Evolutionary conservation across 257 asterid genomes (phyloP), one percentile per base, ranked within the genome.

Genomic region (Anisodus tanguticus): DNA sequence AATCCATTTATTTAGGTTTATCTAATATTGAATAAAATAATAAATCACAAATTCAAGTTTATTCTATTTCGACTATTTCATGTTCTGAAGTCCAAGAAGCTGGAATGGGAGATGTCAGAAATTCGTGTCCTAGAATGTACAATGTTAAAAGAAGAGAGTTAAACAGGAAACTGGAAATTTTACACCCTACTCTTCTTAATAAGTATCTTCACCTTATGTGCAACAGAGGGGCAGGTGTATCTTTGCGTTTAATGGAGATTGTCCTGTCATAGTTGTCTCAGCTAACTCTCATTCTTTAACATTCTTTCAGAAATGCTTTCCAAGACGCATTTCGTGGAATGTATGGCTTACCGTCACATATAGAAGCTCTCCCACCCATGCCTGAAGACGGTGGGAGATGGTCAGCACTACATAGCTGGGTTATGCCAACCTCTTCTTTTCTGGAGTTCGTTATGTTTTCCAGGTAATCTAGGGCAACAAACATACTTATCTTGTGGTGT

Each of bases 281-380:
- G 82, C 82, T 77, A 37, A 31, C 49, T 77, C 71, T 55, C 41
- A 43, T 76, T 13, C 26, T 86, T 84, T 45, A 64, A 82, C 85
- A 72, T 81, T 85, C 62, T 62, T 87, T 31, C 91, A 97, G 99
- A 87, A 88, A 92, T 85, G 89, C 92, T 60, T 97, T 97, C 84
- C 94, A 91, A 91, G 94, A 92, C 62, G 90, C 97, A 83, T 95
- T 97, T 83, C 93, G 98, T 54, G 88, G 86, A 89, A 92, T 95
- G 99, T 93, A 97, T 88, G 97, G 92, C 83, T 91, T 97, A 84
- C 98, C 97, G 35, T 89, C 94, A 82, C 89, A 90, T 79, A 76
- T 92, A 80, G 97, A 93, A 87, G 98, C 97, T 85, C 99, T 97
- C 83, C 99, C 98, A 35, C 98, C 98, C 88, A 97, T 97, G 99